Conservation (phyloP, 306 rosid genomes). For the Dryas alaskensis region DNA sequence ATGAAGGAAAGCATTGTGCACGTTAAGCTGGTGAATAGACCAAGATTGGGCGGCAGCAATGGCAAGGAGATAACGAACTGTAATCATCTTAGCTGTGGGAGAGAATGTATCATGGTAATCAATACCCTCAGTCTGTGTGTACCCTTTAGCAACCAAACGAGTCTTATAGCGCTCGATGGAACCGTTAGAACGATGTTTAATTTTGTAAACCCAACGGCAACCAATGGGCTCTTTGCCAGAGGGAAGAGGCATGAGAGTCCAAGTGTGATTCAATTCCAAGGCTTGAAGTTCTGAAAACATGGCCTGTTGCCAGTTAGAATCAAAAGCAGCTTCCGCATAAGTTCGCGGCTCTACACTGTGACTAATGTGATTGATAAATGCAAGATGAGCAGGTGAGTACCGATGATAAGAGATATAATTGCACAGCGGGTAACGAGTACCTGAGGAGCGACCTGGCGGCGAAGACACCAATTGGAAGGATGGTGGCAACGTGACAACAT, state of each 20-base stretch:
- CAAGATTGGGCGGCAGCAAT: not conserved
- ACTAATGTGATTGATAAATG: not conserved
- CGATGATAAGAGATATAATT: not conserved
- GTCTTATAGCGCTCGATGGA: not conserved
- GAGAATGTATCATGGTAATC: constrained; percentile 5
- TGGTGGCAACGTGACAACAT: not conserved
- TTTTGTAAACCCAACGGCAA: not conserved
- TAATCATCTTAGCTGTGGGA: not conserved
- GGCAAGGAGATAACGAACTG: not conserved
- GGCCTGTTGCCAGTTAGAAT: not conserved
- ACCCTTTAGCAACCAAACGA: not conserved
- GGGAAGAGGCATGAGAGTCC: not conserved
- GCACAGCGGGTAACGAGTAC: not conserved
- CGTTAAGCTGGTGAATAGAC: not conserved
- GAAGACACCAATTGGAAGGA: not conserved
- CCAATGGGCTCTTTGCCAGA: not conserved
- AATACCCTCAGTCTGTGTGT: not conserved
- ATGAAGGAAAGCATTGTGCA: not conserved
- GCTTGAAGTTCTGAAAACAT: not conserved
- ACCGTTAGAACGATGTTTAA: not conserved
- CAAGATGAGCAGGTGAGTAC: not conserved
- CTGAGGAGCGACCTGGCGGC: not conserved
- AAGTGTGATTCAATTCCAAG: not conserved
- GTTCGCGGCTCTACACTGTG: not conserved
- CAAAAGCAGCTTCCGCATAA: not conserved